A percentile compares a stretch with the other conserved stretches of the same genome.
Evolutionary conservation across 108 stramenopile species (phyloP).

Genomic region (Skeletonema costatum): DNA sequence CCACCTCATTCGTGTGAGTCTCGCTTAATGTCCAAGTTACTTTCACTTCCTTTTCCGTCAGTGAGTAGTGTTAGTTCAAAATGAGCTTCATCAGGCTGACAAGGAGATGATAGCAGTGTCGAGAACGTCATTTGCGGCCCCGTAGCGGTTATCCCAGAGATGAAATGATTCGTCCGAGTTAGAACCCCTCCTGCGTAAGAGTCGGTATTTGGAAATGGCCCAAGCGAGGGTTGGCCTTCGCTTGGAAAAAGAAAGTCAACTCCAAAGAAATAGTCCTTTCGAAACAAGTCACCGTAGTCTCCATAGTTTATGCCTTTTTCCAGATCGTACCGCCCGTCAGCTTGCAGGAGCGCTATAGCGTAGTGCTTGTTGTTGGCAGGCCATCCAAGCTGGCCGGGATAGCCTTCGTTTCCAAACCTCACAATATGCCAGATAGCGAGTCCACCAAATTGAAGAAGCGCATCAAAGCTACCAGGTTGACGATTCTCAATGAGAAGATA

Average conservation of each 20-base stretch:
- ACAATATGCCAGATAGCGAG: slow-evolving; percentile 70
- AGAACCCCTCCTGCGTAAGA: slow-evolving; percentile 28
- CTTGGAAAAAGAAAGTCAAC: slow-evolving; percentile 41
- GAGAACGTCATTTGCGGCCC: slow-evolving; percentile 36
- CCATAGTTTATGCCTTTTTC: slow-evolving; percentile 60
- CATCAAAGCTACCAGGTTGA: slow-evolving; percentile 55
- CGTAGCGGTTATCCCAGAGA: slow-evolving; percentile 31
- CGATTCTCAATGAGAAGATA: slow-evolving; percentile 79
- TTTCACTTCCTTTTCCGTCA: slow-evolving; percentile 34
- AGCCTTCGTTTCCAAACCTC: slow-evolving; percentile 32
- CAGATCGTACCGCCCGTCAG: slow-evolving; percentile 76
- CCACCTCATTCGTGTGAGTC: slow-evolving; percentile 2
- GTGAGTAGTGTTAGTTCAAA: slow-evolving; percentile 35
- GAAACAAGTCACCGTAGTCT: slow-evolving; percentile 48
- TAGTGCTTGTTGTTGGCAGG: slow-evolving; percentile 73
- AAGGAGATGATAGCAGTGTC: slow-evolving; percentile 33
- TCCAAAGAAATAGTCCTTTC: slow-evolving; percentile 29
- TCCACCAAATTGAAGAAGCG: slow-evolving; percentile 43
- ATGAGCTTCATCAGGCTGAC: slow-evolving; percentile 28
- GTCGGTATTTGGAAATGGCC: slow-evolving; percentile 51
- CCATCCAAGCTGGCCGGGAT: slow-evolving; percentile 59
- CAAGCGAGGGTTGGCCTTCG: slow-evolving; percentile 24
- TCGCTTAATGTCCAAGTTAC: no score
- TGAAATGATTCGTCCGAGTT: slow-evolving; percentile 28
- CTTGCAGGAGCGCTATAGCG: slow-evolving; percentile 62